Conservation (phyloP, 148 eudicot genomes). For the Rhododendron mucronatum region DNA sequence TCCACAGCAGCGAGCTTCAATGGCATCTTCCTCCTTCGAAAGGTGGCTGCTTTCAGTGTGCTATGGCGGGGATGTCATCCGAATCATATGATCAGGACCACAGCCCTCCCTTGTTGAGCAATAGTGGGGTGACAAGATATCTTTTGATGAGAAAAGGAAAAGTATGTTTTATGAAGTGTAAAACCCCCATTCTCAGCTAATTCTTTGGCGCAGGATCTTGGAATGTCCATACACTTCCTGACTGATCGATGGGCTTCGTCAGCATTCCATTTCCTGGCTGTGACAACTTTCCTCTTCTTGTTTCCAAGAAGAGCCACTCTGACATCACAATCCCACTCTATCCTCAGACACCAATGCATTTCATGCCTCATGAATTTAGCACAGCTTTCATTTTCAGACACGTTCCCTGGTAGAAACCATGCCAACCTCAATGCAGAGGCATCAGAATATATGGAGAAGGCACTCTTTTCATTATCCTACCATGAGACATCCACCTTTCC, state of each 20-base stretch:
- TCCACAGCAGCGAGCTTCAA: background rate
- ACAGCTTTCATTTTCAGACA: slow-evolving; percentile 54
- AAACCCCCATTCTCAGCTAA: slow-evolving; percentile 43
- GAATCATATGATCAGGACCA: slow-evolving; percentile 3
- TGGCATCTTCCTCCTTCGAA: background rate
- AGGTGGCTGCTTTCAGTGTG: background rate
- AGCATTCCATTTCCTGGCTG: slow-evolving; percentile 42
- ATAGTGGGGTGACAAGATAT: slow-evolving; percentile 19
- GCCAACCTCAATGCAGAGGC: slow-evolving; percentile 51
- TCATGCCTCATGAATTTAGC: slow-evolving; percentile 42
- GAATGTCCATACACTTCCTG: slow-evolving; percentile 29
- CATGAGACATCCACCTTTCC: slow-evolving; percentile 64
- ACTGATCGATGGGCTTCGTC: slow-evolving; percentile 49
- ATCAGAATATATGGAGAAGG: slow-evolving; percentile 51
- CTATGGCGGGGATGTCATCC: background rate
- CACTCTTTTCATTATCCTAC: slow-evolving; percentile 48
- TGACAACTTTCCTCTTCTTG: slow-evolving; percentile 54
- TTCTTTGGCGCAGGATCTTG: slow-evolving; percentile 85
- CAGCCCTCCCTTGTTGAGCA: slow-evolving; percentile 19
- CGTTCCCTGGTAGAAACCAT: slow-evolving; percentile 33
- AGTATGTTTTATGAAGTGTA: slow-evolving; percentile 32
- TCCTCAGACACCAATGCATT: slow-evolving; percentile 53
- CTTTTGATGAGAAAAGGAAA: slow-evolving; percentile 22
- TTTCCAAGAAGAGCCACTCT: slow-evolving; percentile 56
- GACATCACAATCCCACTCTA: slow-evolving; percentile 42